Conservation (phyloP, 768 basidiomycete species). For the Psilocybe azurescens region DNA sequence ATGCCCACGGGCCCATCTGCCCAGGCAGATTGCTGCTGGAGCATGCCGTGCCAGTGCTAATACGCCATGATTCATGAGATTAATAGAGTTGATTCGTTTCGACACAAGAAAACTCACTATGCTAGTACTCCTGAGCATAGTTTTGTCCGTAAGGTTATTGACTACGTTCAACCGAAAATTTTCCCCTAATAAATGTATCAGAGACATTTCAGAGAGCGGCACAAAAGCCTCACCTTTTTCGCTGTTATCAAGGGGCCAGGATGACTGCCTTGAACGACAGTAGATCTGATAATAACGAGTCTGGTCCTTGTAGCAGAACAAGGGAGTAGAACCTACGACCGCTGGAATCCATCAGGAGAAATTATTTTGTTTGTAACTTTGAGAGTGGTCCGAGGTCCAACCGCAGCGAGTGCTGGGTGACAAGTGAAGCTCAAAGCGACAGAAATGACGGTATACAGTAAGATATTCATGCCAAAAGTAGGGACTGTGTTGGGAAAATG, state of each 20-base stretch:
- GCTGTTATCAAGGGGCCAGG: conserved; percentile 11
- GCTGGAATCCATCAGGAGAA: conserved; percentile 2
- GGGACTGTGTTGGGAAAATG: not conserved
- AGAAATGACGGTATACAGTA: not conserved
- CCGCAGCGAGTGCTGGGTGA: not conserved
- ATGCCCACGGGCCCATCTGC: conserved; percentile 43
- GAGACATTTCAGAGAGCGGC: not conserved
- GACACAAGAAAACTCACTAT: conserved; percentile 4
- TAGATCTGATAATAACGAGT: not conserved
- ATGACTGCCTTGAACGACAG: not conserved
- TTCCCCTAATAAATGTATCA: conserved; percentile 36
- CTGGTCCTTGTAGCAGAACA: not conserved
- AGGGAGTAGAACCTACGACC: not conserved
- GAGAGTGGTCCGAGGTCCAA: conserved; percentile 4
- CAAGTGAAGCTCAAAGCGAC: not conserved
- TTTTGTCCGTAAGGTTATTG: conserved; percentile 38
- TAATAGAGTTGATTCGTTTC: too few relatives aligned
- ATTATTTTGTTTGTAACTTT: not conserved
- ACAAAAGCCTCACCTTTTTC: not conserved
- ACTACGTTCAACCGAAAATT: conserved; percentile 43
- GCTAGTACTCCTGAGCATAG: conserved; percentile 37
- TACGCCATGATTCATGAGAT: too few relatives aligned
- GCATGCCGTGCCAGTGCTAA: conserved; percentile 50
- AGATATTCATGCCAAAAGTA: not conserved
- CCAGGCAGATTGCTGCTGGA: conserved; percentile 36